Evolutionary conservation across 2,329 filamentous ascomycete genomes (phyloP).

Genomic region (Phoma herbarum): DNA sequence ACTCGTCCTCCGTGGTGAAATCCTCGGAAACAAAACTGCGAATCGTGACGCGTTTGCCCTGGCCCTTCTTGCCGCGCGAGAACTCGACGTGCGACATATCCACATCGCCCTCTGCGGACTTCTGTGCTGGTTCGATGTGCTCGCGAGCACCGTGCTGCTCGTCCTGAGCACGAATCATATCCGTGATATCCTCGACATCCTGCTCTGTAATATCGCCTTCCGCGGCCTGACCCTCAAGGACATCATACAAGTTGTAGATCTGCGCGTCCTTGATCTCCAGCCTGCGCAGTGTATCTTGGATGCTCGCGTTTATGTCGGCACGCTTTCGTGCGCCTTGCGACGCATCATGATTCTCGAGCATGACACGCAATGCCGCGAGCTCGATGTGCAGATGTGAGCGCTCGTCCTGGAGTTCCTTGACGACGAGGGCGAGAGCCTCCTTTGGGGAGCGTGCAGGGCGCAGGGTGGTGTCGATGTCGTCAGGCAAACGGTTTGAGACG

Average conservation of each 20-base stretch:
- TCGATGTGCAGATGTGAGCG: conserved; percentile 77
- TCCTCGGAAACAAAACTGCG: conserved; percentile 47
- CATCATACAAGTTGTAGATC: conserved; percentile 84
- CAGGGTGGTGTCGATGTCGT: conserved; percentile 67
- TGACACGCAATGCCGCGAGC: conserved; percentile 67
- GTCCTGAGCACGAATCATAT: conserved; percentile 53
- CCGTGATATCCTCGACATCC: conserved; percentile 59
- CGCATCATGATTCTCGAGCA: conserved; percentile 69
- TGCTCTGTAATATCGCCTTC: conserved; percentile 59
- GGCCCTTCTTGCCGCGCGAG: conserved; percentile 41
- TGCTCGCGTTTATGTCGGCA: conserved; percentile 66
- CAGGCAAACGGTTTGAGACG: conserved; percentile 60
- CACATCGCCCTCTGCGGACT: conserved; percentile 1
- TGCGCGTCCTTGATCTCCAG: conserved; percentile 80
- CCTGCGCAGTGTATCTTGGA: conserved; percentile 68
- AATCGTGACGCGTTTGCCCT: conserved; percentile 50
- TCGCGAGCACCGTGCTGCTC: conserved; percentile 17
- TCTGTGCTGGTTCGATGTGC: background rate
- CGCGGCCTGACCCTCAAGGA: conserved; percentile 77
- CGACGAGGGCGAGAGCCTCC: conserved; percentile 79
- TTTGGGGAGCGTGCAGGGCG: conserved; percentile 72
- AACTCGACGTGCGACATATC: conserved; percentile 34
- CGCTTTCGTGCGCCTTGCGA: conserved; percentile 70
- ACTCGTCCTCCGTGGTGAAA: conserved; percentile 36
- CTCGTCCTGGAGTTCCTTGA: conserved; percentile 84